These are phyloP conservation scores for Sarocladiaceae sp. DNA, from an alignment of 2,329 filamentous ascomycete genomes.

Conservation along the genomic window DNA sequence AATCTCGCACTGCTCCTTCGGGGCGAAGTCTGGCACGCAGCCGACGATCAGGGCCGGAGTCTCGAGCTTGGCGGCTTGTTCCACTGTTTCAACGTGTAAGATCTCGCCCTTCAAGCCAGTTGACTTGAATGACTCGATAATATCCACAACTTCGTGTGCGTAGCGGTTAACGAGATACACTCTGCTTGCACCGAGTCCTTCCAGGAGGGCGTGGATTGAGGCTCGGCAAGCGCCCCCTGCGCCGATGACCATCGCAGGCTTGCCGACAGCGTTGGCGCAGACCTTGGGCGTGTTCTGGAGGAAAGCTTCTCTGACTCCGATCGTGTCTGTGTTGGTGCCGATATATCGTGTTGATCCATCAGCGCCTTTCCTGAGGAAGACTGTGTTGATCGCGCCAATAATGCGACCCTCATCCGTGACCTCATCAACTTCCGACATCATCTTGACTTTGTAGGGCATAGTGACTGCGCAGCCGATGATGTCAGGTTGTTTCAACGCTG, in stretches of 20 bases:
- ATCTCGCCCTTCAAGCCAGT: background rate
- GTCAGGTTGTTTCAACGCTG: background rate
- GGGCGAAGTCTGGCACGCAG: constrained; percentile 15
- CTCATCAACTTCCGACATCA: constrained; percentile 7
- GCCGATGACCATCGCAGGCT: constrained; percentile 8
- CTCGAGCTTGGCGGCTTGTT: constrained; percentile 10
- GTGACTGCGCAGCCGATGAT: constrained; percentile 8
- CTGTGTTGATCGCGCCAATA: constrained; percentile 11
- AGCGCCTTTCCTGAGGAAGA: background rate
- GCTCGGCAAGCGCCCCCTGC: constrained; percentile 4
- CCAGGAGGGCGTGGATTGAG: constrained; percentile 5
- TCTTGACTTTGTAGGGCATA: constrained; percentile 10
- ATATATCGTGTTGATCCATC: constrained; percentile 6
- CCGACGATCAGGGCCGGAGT: constrained; percentile 12
- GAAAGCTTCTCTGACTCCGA: constrained; percentile 7
- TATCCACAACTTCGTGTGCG: constrained; percentile 3
- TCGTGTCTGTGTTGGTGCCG: constrained; percentile 10
- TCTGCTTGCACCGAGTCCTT: background rate
- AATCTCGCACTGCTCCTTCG: constrained; percentile 12
- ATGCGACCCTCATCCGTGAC: constrained; percentile 4
- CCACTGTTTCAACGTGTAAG: constrained; percentile 9
- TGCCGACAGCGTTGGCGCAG: background rate
- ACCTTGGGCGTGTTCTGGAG: background rate
- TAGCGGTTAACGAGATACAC: constrained; percentile 11
- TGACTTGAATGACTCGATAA: background rate